phyloP scores from a whole-genome alignment of 2,329 filamentous ascomycete genomes.

The Podosphaera xanthii region DNA sequence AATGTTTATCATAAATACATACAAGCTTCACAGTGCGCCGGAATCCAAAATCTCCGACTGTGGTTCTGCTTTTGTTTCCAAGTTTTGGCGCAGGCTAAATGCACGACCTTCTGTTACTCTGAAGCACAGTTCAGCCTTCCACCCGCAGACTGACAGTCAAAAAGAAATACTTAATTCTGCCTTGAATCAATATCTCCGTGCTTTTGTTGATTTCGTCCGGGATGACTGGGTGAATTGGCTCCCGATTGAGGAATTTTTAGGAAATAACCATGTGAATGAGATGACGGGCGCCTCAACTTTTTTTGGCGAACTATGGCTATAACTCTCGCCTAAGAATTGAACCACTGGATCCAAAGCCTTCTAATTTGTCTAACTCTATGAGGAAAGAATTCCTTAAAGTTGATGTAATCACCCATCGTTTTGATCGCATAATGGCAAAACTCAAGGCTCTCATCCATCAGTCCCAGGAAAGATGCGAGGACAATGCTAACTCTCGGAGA shows the following conservation, averaged over 20 bases:
- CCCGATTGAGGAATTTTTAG: constrained; percentile 4
- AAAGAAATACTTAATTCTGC: too few species aligned
- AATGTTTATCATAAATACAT: too few species aligned
- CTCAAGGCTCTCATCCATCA: background rate
- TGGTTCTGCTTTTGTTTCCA: background rate
- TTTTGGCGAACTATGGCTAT: constrained; percentile 4
- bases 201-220: too few species aligned
- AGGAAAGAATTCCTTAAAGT: background rate
- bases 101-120: too few species aligned
- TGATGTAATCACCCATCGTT: too few species aligned
- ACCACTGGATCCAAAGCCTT: background rate
- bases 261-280: constrained; percentile 2
- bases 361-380: background rate
- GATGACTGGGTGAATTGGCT: too few species aligned
- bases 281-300: constrained; percentile 5
- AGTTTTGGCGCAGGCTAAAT: too few species aligned
- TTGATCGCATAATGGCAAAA: background rate
- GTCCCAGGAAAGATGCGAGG: background rate
- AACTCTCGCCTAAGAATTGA: constrained; percentile 2
- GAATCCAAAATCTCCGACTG: constrained; percentile 4
- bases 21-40: background rate
- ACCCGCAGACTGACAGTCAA: too few species aligned
- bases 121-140: too few species aligned
- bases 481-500: background rate
- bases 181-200: too few species aligned